Evolutionary conservation across 805 yeast genomes (phyloP).

Genomic region (Myxozyma nipponensis): DNA sequence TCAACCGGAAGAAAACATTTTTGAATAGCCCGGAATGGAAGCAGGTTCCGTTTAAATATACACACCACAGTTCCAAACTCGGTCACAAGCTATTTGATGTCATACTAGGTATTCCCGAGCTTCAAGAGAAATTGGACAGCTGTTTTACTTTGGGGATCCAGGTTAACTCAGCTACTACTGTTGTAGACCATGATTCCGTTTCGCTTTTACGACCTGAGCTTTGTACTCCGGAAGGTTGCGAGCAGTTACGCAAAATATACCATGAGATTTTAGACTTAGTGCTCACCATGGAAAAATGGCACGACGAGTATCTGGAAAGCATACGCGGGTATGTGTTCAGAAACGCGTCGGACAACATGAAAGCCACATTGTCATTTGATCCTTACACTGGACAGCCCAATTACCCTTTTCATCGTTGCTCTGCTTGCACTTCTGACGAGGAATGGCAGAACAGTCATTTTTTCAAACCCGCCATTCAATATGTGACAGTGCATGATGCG

Average conservation of each 20-base stretch:
- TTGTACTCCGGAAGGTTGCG: constrained; percentile 2
- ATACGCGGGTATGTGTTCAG: constrained; percentile 3
- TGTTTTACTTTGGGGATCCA: background rate
- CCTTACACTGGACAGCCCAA: background rate
- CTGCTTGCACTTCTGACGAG: background rate
- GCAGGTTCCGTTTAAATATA: constrained; percentile 7
- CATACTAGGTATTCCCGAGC: constrained; percentile 12
- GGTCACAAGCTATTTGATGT: constrained; percentile 10
- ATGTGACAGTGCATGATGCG: constrained; percentile 10
- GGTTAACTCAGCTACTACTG: background rate
- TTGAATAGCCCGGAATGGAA: constrained; percentile 16
- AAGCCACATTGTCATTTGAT: constrained; percentile 2
- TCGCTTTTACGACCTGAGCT: constrained; percentile 1
- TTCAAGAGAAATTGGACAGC: constrained; percentile 1
- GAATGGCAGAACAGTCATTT: constrained; percentile 15
- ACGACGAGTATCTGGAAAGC: background rate
- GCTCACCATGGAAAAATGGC: constrained; percentile 4
- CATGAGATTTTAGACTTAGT: constrained; percentile 1
- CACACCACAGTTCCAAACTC: background rate
- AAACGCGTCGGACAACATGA: background rate
- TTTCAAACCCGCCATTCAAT: constrained; percentile 9
- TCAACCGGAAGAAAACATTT: constrained; percentile 7
- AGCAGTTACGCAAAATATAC: background rate
- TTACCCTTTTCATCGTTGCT: background rate
- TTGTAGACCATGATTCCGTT: background rate